Evolutionary conservation across 805 yeast genomes (phyloP).

Genomic region (Myxozyma vanderwaltii): DNA sequence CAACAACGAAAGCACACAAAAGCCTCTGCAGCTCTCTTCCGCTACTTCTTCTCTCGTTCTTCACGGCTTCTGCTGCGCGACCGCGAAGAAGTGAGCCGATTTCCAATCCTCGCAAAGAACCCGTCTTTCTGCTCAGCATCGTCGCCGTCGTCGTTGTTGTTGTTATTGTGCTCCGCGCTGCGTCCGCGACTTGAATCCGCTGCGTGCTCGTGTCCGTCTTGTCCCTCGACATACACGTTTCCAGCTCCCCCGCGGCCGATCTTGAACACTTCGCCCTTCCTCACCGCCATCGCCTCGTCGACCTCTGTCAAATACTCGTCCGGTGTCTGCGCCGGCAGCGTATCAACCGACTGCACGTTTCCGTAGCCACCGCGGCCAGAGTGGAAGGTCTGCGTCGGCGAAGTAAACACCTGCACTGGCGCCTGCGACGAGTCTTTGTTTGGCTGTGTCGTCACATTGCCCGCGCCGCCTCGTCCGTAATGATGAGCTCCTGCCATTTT

Average conservation of each 20-base stretch:
- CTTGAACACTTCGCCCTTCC: slow-evolving; percentile 39
- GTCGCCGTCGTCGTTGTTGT: too few species aligned
- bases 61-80: slow-evolving; percentile 9
- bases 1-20: background rate
- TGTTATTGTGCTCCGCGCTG: background rate
- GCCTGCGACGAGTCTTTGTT: slow-evolving; percentile 40
- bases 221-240: slow-evolving; percentile 38
- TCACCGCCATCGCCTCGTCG: slow-evolving; percentile 39
- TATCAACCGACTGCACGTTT: slow-evolving; percentile 40
- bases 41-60: background rate
- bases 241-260: slow-evolving; percentile 47
- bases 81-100: slow-evolving; percentile 4
- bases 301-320: slow-evolving; percentile 43
- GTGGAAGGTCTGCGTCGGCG: slow-evolving; percentile 42
- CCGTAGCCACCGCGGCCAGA: slow-evolving; percentile 48
- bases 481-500: slow-evolving; percentile 10
- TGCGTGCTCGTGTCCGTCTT: slow-evolving; percentile 7
- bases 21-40: background rate
- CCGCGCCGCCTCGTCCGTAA: slow-evolving; percentile 8
- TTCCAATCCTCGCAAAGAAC: slow-evolving; percentile 19
- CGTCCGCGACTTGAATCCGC: slow-evolving; percentile 8
- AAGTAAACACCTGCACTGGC: slow-evolving; percentile 43
- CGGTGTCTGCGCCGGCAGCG: slow-evolving; percentile 40
- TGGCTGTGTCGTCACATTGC: slow-evolving; percentile 33
- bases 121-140: background rate